Evolutionary conservation across 2,329 filamentous ascomycete species (phyloP).

Genomic region (Cercospora berteroae): DNA sequence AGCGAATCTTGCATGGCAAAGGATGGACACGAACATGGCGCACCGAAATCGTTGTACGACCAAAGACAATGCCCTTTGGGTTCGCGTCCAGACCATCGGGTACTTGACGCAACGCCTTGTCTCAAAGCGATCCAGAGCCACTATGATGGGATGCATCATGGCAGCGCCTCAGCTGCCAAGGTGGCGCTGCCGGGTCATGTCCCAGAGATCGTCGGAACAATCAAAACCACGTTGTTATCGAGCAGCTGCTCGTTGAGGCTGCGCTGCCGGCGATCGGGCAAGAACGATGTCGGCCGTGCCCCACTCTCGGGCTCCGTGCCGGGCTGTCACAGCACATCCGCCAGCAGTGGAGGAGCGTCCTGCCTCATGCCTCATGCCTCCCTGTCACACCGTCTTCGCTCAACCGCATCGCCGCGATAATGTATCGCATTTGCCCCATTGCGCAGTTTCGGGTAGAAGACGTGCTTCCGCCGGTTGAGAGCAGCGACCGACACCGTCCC

Average conservation of each 20-base stretch:
- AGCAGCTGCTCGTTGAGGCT: constrained; percentile 2
- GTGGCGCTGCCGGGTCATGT: neutral
- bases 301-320: neutral
- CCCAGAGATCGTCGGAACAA: constrained; percentile 14
- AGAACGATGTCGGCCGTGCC: neutral
- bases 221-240: constrained; percentile 19
- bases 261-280: constrained; percentile 7
- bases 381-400: constrained; percentile 7
- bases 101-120: constrained; percentile 9
- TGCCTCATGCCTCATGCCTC: neutral
- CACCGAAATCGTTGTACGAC: neutral
- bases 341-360: neutral
- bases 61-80: neutral
- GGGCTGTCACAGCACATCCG: neutral
- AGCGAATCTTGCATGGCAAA: neutral
- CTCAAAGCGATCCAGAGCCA: constrained; percentile 1
- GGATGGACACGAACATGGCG: neutral
- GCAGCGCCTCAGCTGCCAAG: neutral
- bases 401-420: neutral
- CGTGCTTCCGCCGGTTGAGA: neutral
- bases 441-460: constrained; percentile 1
- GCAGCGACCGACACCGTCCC: neutral
- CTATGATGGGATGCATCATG: neutral
- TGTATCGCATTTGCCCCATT: constrained; percentile 13
- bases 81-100: constrained; percentile 7